A percentile compares a stretch with the other conserved stretches of the same genome.
phyloP scores from a whole-genome alignment of 129 eudicot species.

The Gnaphalium uliginosum region DNA sequence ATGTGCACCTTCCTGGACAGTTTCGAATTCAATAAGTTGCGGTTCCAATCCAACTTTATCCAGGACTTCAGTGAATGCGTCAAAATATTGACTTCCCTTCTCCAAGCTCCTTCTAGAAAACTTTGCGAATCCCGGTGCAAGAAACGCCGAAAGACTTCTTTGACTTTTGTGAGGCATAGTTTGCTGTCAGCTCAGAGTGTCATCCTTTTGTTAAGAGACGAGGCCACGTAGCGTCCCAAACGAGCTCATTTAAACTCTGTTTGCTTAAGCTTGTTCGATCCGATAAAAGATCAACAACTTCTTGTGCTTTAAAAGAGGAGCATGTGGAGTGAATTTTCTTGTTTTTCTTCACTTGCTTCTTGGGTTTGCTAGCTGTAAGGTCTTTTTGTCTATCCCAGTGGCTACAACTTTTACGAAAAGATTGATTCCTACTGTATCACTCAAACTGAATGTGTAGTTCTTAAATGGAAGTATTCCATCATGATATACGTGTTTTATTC shows the following conservation, averaged over 20 bases:
- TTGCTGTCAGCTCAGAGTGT: slow-evolving; percentile 26
- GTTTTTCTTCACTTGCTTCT: slow-evolving; percentile 20
- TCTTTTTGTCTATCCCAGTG: slow-evolving; percentile 56
- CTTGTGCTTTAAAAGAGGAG: slow-evolving; percentile 31
- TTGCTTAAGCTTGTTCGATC: slow-evolving; percentile 52
- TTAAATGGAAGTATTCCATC: no score
- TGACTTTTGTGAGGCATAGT: slow-evolving; percentile 2
- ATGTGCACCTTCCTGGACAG: slow-evolving; percentile 25
- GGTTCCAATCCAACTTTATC: slow-evolving; percentile 55
- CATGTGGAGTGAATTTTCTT: no score
- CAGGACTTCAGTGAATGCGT: slow-evolving; percentile 47
- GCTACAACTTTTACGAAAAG: slow-evolving; percentile 51
- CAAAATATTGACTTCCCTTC: slow-evolving; percentile 58
- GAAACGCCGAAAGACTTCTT: slow-evolving; percentile 47
- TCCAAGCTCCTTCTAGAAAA: slow-evolving; percentile 49
- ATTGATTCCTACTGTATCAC: slow-evolving; percentile 38
- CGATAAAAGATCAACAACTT: slow-evolving; percentile 42
- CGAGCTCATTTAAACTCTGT: slow-evolving; percentile 46
- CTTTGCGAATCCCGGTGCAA: slow-evolving; percentile 58
- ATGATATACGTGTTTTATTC: no score
- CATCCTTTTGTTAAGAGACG: slow-evolving; percentile 63
- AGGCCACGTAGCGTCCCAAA: slow-evolving; percentile 73
- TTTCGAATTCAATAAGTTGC: slow-evolving; percentile 42
- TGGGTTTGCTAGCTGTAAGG: slow-evolving; percentile 25
- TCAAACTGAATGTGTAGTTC: no score